Evolutionary conservation across 73 alveolate species (phyloP), one percentile per base, ranked within the genome.

Genomic region (Durusdinium trenchii): DNA sequence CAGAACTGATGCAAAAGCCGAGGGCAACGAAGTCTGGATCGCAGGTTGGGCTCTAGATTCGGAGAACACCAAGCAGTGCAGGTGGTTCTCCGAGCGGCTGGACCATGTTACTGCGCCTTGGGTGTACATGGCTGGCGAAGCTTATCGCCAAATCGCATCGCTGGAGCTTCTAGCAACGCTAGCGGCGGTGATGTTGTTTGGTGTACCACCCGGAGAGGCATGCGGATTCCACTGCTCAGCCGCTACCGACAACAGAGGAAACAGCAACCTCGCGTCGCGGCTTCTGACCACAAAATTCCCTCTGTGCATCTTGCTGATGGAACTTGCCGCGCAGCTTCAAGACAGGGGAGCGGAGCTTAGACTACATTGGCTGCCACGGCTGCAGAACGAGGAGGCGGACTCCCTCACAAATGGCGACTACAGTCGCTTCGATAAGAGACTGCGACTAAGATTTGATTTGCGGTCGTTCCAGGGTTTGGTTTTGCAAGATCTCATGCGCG

Each of bases 351-450:
- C 30, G 43, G 51, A 57, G 28, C 79, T 85, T 3, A 7, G 26
- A 45, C 62, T 85, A 48, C 38, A 42, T 26, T 86, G 95, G 95
- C 32, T 36, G 14, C 95, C 85, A 3, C 20, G 95, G 48, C 35
- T 61, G 43, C 84, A 61, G 95, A 86, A 86, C 85, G 12, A 28
- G 38, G 60, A 50, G 73, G 95, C 95, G 7, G 95, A 86, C 42
- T 23, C 43, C 14, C 95, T 86, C 32, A 86, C 84, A 16, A 86
- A 86, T 57, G 50, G n/a, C 10, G 85, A 61, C 30, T 38, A 6
- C 36, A 16, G n/a, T 45, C 6, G n/a, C 20, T 86, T 86, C 48
- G 42, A 26, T 30, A 28, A 10, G 23, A 18, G 60, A 45, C 7
- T n/a, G 47, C 46, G 95, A 6, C 9, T 57, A 23, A 16, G 95